Conservation (phyloP, 2,329 filamentous ascomycete genomes). For the Aschersonia sp. region DNA sequence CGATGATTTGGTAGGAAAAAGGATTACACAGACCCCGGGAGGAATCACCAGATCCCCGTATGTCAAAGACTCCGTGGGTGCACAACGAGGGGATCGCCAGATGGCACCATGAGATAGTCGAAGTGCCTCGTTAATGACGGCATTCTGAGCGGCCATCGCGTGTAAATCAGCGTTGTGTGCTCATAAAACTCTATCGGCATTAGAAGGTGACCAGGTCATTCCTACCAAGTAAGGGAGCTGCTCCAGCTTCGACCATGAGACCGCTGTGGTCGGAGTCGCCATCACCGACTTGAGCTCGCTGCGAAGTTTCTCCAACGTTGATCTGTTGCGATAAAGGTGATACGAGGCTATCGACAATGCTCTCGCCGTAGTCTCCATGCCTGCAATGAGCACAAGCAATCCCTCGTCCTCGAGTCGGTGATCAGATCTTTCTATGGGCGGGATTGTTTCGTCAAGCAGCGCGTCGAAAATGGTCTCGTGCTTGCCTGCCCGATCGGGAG, state of each 20-base stretch:
- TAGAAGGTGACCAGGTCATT: neutral
- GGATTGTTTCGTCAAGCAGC: constrained; percentile 2
- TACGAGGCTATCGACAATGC: neutral
- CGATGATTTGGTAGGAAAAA: neutral
- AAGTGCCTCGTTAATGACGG: neutral
- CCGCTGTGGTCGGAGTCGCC: neutral
- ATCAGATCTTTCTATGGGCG: neutral
- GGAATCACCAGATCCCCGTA: neutral
- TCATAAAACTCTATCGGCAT: neutral
- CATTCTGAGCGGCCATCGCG: neutral
- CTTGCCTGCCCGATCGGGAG: neutral
- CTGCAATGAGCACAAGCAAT: neutral
- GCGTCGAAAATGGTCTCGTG: constrained; percentile 2
- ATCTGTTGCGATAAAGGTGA: neutral
- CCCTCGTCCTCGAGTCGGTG: neutral
- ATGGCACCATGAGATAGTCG: neutral
- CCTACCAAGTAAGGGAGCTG: neutral
- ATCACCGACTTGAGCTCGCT: neutral
- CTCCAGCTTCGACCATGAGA: neutral
- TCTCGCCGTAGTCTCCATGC: neutral
- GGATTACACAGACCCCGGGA: neutral
- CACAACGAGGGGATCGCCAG: neutral
- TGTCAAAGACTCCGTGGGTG: neutral
- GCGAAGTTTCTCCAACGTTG: neutral
- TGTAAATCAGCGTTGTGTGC: neutral